Evolutionary conservation across 495 filamentous ascomycete genomes (phyloP).

Genomic region (Hypoxylon subgilvum): DNA sequence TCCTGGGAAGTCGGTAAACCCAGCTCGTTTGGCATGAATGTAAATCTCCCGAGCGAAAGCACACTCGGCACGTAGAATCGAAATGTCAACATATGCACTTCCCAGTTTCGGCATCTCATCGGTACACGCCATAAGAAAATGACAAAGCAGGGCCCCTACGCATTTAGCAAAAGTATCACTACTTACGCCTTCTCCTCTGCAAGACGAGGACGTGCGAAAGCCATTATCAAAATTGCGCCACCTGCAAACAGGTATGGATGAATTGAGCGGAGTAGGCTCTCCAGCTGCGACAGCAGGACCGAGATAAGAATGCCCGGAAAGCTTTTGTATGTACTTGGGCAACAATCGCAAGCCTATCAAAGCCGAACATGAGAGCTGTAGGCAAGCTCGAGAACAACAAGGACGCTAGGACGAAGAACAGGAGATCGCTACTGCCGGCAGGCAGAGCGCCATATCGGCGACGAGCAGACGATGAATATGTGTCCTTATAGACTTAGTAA

Average conservation of each 20-base stretch:
- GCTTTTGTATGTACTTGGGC: slow-evolving; percentile 33
- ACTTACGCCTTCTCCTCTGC: not conserved
- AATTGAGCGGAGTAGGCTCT: slow-evolving; percentile 25
- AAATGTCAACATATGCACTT: too few relatives aligned
- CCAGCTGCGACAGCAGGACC: slow-evolving; percentile 32
- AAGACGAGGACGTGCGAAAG: slow-evolving; percentile 30
- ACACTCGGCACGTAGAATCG: too few relatives aligned
- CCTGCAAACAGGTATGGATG: slow-evolving; percentile 24
- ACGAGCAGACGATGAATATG: not conserved
- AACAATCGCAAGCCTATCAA: slow-evolving; percentile 15
- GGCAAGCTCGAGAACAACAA: slow-evolving; percentile 8
- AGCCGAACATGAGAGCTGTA: slow-evolving; percentile 25
- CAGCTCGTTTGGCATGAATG: not conserved
- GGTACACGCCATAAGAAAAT: too few relatives aligned
- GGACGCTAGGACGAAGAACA: slow-evolving; percentile 8
- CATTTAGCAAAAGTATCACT: too few relatives aligned
- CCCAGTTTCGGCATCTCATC: too few relatives aligned
- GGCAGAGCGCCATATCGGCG: not conserved
- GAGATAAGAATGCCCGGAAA: slow-evolving; percentile 14
- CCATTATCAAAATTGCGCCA: slow-evolving; percentile 26
- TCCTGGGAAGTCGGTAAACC: not conserved
- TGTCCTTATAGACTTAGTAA: too few relatives aligned
- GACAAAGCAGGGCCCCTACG: too few relatives aligned
- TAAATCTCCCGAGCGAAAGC: too few relatives aligned
- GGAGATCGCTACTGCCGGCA: not conserved